phyloP scores from a whole-genome alignment of 2,329 filamentous ascomycete species.

The Metarhizium sp. region DNA sequence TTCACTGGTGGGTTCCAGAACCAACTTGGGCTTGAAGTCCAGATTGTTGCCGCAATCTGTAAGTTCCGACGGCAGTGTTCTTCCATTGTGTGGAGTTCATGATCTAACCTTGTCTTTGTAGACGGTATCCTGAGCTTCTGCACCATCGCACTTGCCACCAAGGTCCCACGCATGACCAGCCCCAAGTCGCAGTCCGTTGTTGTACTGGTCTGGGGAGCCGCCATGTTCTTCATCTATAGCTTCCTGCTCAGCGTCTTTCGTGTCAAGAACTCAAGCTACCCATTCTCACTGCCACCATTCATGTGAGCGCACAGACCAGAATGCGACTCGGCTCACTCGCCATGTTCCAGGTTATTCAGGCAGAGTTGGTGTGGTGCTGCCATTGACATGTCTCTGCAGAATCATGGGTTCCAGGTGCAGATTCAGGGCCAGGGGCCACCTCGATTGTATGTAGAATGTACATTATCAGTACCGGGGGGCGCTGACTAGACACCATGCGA shows the following conservation, averaged over 20 bases:
- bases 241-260: conserved; percentile 91
- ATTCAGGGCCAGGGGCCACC: not conserved
- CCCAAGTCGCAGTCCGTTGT: conserved; percentile 69
- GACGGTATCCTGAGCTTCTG: conserved; percentile 74
- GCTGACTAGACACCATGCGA: too few relatives aligned
- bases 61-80: conserved; percentile 28
- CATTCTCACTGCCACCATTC: conserved; percentile 90
- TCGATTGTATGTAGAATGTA: too few relatives aligned
- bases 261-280: conserved; percentile 89
- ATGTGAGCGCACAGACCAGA: conserved; percentile 29
- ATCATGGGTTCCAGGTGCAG: not conserved
- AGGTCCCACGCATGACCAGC: conserved; percentile 82
- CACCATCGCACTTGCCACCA: conserved; percentile 81
- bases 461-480: too few relatives aligned
- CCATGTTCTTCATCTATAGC: conserved; percentile 81
- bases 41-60: conserved; percentile 92
- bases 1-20: conserved; percentile 89
- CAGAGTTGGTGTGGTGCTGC: not conserved
- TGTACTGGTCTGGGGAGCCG: conserved; percentile 67
- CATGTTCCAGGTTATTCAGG: not conserved
- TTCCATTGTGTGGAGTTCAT: not conserved
- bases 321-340: not conserved
- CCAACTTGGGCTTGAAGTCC: conserved; percentile 89
- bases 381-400: not conserved
- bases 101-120: conserved; percentile 26